Evolutionary conservation across 768 basidiomycete genomes (phyloP).

Genomic region (Tubosaeta sp.): DNA sequence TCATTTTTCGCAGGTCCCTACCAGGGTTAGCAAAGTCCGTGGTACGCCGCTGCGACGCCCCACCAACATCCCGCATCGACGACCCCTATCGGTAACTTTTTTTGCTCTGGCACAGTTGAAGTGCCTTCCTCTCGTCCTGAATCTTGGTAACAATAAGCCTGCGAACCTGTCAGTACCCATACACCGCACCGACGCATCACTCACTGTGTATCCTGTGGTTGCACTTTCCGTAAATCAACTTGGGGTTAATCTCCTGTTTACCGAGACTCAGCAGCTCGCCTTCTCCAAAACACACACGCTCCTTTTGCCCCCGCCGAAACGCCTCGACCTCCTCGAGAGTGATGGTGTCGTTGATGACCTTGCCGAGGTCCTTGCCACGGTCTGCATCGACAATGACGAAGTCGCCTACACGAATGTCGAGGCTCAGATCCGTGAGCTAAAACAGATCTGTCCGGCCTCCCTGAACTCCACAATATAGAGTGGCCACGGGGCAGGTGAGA

Average conservation of each 20-base stretch:
- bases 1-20: constrained; percentile 97
- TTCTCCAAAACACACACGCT: constrained; percentile 42
- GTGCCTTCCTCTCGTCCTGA: constrained; percentile 88
- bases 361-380: constrained; percentile 88
- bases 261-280: constrained; percentile 50
- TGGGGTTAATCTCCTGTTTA: constrained; percentile 94
- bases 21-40: background rate
- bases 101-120: constrained; percentile 88
- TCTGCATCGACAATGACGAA: constrained; percentile 98
- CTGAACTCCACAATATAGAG: constrained; percentile 98
- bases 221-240: constrained; percentile 94
- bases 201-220: constrained; percentile 75
- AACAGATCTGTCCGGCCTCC: constrained; percentile 91
- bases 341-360: constrained; percentile 87
- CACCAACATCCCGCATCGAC: constrained; percentile 75
- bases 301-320: constrained; percentile 79
- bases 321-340: constrained; percentile 87
- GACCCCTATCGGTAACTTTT: constrained; percentile 88
- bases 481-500: constrained; percentile 80
- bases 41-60: constrained; percentile 40
- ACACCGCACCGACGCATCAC: constrained; percentile 18
- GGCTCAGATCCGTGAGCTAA: constrained; percentile 70
- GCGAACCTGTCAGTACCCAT: background rate
- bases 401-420: constrained; percentile 77
- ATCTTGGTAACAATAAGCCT: constrained; percentile 78